Conservation (phyloP, 225 moss, liverwort and hornwort genomes). For the Sphagnum contortum region DNA sequence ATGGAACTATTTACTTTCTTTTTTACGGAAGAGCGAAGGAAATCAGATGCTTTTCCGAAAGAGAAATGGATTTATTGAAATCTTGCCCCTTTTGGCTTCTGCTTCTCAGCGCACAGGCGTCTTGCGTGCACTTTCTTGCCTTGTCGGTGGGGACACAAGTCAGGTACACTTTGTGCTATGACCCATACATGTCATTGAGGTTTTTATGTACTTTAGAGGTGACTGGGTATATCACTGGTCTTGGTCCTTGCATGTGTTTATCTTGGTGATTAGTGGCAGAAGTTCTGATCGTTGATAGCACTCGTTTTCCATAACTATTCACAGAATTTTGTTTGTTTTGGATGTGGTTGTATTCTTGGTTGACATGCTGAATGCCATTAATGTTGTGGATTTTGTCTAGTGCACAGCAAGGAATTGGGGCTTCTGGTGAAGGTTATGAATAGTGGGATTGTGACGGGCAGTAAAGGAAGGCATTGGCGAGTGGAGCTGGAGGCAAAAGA, state of each 20-base stretch:
- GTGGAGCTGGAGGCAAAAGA: conserved; percentile 64
- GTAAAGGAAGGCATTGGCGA: conserved; percentile 62
- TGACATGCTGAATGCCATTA: no score
- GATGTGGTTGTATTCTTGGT: no score
- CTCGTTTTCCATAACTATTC: no score
- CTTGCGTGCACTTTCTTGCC: conserved; percentile 66
- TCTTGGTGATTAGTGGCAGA: no score
- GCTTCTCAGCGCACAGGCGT: conserved; percentile 64
- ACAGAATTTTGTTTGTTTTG: no score
- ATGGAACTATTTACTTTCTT: conserved; percentile 81
- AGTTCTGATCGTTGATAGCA: no score
- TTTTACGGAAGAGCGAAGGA: conserved; percentile 70
- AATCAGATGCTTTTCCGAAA: conserved; percentile 86
- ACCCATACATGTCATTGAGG: no score
- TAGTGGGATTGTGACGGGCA: conserved; percentile 46
- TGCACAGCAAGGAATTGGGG: conserved; percentile 66
- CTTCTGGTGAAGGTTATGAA: conserved; percentile 64
- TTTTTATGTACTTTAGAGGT: no score
- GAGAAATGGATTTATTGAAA: conserved; percentile 54
- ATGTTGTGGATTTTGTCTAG: no score
- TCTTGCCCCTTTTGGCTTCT: conserved; percentile 65
- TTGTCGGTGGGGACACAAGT: conserved; percentile 69
- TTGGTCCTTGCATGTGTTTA: no score
- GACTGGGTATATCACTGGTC: no score
- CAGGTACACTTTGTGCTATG: no score